Evolutionary conservation across 169 alveolate species (phyloP), one percentile per base, ranked within the genome.

Genomic region (Plasmodium relictum): DNA sequence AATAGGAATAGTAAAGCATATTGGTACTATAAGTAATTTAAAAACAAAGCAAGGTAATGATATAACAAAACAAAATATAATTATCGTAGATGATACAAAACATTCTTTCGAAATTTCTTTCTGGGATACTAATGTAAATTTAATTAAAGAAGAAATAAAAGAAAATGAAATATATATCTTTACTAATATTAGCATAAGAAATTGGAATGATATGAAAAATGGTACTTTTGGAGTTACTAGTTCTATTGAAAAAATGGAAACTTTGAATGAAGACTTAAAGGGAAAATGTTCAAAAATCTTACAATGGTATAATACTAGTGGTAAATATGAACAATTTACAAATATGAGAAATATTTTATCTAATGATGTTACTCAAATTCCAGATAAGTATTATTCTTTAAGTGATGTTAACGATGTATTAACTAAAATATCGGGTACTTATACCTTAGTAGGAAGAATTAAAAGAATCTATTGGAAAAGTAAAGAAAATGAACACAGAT

Each of bases 201-300:
- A 93, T 62, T 93, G 96, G 96, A 91, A 93, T 56, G 94, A 93
- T 52, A 92, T 86, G 72, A 93, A 94, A 70, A 83, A 63, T 71
- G 91, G 95, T 31, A 91, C 93, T 8, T 88, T 88, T 73, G 72
- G 74, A 20, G 74, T 68, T 18, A 69, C 91, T 14, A 70, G 92
- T 31, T 92, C 92, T n/a, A 88, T 93, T 39, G 91, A 78, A 48
- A 63, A 88, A 70, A 92, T 94, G 26, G 91, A 86, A 42, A 83
- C 22, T 42, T 76, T 91, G 39, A 89, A 78, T 65, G 86, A 91
- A n/a, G 92, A 89, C 72, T 88, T 91, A 68, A 73, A 88, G 65
- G 86, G 31, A 6, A 91, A 74, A 50, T 88, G 93, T 26, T 22
- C 91, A 8, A 73, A 54, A 58, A 93, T 93, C 48, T 83, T 89